phyloP scores from a whole-genome alignment of 177 flowering plant species.

The Telopea speciosissima region DNA sequence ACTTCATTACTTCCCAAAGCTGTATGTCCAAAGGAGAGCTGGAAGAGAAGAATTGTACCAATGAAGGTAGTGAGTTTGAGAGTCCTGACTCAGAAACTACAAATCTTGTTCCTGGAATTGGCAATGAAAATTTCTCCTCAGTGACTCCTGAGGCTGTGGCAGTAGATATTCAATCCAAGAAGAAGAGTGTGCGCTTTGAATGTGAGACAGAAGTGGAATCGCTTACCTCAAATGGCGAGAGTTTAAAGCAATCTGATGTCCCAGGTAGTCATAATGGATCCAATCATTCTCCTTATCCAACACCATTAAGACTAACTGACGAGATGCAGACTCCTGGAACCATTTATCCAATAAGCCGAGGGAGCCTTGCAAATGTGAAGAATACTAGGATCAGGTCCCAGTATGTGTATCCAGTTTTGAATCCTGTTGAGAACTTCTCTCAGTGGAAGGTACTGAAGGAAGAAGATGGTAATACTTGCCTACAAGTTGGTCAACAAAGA shows the following conservation, averaged over 20 bases:
- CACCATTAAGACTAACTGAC: constrained; percentile 49
- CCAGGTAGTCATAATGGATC: constrained; percentile 14
- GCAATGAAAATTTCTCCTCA: constrained; percentile 7
- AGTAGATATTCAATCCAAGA: constrained; percentile 15
- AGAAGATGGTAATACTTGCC: constrained; percentile 16
- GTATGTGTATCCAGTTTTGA: constrained; percentile 43
- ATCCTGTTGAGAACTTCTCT: constrained; percentile 33
- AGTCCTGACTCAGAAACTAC: not conserved
- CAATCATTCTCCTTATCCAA: constrained; percentile 46
- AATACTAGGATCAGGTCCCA: constrained; percentile 45
- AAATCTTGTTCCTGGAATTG: constrained; percentile 1
- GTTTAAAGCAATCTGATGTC: constrained; percentile 15
- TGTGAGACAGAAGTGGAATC: constrained; percentile 16
- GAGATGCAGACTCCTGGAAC: constrained; percentile 86
- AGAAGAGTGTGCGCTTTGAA: constrained; percentile 51
- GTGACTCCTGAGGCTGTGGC: constrained; percentile 18
- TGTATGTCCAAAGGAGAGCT: constrained; percentile 20
- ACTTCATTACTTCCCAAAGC: constrained; percentile 12
- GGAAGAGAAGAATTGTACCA: constrained; percentile 8
- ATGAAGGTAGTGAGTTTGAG: constrained; percentile 14
- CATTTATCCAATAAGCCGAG: constrained; percentile 36
- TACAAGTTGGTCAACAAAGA: constrained; percentile 11
- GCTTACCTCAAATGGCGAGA: constrained; percentile 20
- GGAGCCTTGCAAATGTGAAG: constrained; percentile 25
- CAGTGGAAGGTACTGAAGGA: constrained; percentile 29